Base-by-base conservation (phyloP, 1,284 basidiomycete species). In the Malassezia slooffiae region DNA sequence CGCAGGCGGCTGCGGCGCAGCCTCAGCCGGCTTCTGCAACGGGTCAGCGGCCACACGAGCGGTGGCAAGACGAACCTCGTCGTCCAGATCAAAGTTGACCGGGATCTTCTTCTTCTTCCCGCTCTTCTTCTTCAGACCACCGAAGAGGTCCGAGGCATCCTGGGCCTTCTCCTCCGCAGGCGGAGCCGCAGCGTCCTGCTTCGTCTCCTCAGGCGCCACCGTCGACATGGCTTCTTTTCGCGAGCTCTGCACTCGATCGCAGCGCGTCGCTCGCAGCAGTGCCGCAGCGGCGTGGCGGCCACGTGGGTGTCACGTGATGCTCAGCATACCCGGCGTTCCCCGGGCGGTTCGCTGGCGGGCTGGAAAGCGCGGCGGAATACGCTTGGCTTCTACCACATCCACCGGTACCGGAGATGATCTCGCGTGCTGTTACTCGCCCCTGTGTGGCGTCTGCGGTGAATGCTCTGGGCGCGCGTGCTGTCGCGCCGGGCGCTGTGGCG, bases 101-200 rank as follows among this genome's bases (percentile, higher is more conserved):
- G 82, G 82, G 43, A 87, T 82, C 50, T 85, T 83, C 71, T 85
- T 85, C 75, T 87, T 85, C 75, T 85, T 85, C 73, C 70, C 71
- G 44, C 85, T 87, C 72, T 87, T 88, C 76, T 88, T 88, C 77
- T 87, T 87, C 65, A 86, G 66, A 62, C 85, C 85, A 5, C 81
- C 84, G 63, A 88, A 87, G 78, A 87, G 82, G 39, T 82, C 77
- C 60, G 82, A 82, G 62, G 80, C 75, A 33, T 85, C 82, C 30
- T 84, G 81, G 20, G 37, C 34, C 9, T 42, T 42, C 30, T 40
- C 44, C 7, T 40, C 43, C 27, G 47, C 11, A 10, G 36, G 15
- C 21, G 39, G 28, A 11, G 36, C 31, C 21, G 32, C 31, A 23
- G 34, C 43, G 20, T 55, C 49, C 43, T 47, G 36, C 32, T 41